Evolutionary conservation across 2,329 filamentous ascomycete species (phyloP), one percentile per base, ranked within the genome.

Genomic region (Raffaelea deltoideospora): DNA sequence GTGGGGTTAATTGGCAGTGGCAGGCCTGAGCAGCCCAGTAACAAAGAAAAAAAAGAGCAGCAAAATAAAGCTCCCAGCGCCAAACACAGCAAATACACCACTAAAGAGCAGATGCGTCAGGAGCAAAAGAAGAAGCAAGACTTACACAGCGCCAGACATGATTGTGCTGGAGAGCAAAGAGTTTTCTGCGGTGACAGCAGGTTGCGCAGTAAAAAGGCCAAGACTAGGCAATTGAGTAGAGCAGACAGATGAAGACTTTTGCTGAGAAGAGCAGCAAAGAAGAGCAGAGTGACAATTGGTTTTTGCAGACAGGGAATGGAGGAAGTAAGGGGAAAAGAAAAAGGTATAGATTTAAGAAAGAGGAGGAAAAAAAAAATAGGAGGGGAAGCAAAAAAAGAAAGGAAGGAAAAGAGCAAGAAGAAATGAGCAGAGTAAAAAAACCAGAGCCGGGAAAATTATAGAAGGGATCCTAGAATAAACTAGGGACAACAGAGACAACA

Each of bases 141-240:
- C 74, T 77, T 72, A 79, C 74, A 75, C 72, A 61, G 74, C 60
- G 58, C 69, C 69, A 67, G 71, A 75, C 71, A 76, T 75, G 60
- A 60, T 27, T 42, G 41, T 30, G 33, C n/a, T 31, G 34, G 37
- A 18, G 17, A 28, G 26, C 14, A 31, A 35, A n/a, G 24, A 18
- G 23, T 17, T n/a, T n/a, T n/a, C n/a, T n/a, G n/a, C n/a, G n/a
- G n/a, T n/a, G n/a, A n/a, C n/a, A n/a, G n/a, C n/a, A n/a, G n/a
- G n/a, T n/a, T n/a, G n/a, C n/a, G n/a, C n/a, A n/a, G n/a, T n/a
- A n/a, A n/a, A n/a, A n/a, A n/a, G n/a, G n/a, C n/a, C n/a, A n/a
- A n/a, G n/a, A n/a, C n/a, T n/a, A n/a, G n/a, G n/a, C n/a, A n/a
- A n/a, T n/a, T n/a, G n/a, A n/a, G n/a, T n/a, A n/a, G n/a, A n/a